Percentiles rank a stretch among this genome's conserved stretches.
Evolutionary conservation across 805 yeast genomes (phyloP).

Genomic region (Spathaspora hagerdaliae): DNA sequence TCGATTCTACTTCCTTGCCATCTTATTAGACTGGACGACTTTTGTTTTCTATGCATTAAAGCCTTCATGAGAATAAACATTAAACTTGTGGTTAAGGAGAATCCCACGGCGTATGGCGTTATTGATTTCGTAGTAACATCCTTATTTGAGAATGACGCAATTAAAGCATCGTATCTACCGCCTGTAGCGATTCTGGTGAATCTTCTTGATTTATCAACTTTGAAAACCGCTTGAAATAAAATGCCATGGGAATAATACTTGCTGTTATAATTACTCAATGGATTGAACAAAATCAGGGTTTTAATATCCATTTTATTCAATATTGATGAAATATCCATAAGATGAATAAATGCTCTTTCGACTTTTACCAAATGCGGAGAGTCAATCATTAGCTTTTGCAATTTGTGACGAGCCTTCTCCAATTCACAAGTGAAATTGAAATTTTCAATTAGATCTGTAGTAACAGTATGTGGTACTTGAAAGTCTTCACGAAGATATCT

Average conservation of each 20-base stretch:
- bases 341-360: slow-evolving; percentile 58
- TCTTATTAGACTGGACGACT: background rate
- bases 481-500: slow-evolving; percentile 46
- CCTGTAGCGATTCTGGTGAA: slow-evolving; percentile 74
- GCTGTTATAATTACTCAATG: slow-evolving; percentile 79
- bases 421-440: slow-evolving; percentile 77
- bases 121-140: slow-evolving; percentile 16
- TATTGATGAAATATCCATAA: slow-evolving; percentile 54
- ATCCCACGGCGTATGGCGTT: slow-evolving; percentile 68
- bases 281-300: slow-evolving; percentile 61
- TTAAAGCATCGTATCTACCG: slow-evolving; percentile 82
- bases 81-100: slow-evolving; percentile 60
- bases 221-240: slow-evolving; percentile 83
- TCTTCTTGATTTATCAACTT: slow-evolving; percentile 47
- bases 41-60: slow-evolving; percentile 13
- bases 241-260: slow-evolving; percentile 75
- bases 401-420: slow-evolving; percentile 55
- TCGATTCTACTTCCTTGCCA: slow-evolving; percentile 58
- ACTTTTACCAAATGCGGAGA: slow-evolving; percentile 59
- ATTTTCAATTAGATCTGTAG: slow-evolving; percentile 68
- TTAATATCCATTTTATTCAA: slow-evolving; percentile 58
- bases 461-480: slow-evolving; percentile 73
- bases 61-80: slow-evolving; percentile 35
- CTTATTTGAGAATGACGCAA: slow-evolving; percentile 58
- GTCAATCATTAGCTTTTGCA: slow-evolving; percentile 70